Base-by-base conservation (phyloP, 2,329 filamentous ascomycete species). In the Zymoseptoria pseudotritici region DNA sequence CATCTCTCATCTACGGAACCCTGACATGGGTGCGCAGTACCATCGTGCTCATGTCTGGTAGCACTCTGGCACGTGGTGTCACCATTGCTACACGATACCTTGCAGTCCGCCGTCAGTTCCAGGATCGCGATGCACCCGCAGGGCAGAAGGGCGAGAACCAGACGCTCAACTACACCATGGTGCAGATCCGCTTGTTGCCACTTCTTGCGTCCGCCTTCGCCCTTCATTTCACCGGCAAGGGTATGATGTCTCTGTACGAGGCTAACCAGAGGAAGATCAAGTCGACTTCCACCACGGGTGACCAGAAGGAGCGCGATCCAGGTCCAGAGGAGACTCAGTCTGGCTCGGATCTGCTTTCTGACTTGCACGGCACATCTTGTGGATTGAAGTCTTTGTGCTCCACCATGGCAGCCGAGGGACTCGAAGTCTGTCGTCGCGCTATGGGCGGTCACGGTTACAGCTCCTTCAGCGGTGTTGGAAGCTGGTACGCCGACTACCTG, bases 101-200 rank as follows among this genome's bases (percentile, higher is more conserved):
- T 61, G 83, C 88, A 2, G 84, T 91, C 4, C 82, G 88, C 55
- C 81, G 87, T n/a, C 88, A 91, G 70, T 91, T 91, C 78, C 86
- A 89, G 72, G 88, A 91, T 66, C 82, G 84, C 4, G 88, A 91
- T 73, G 83, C 85, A 5, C 79, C 80, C 26, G 78, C 81, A 46
- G 78, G 77, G 49, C 78, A 81, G 62, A 72, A 76, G 22, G 83
- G 82, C 4, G 89, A 91, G 76, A 90, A 86, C 71, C 86, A 87
- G 67, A 89, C 91, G 1, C 78, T 91, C 26, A 88, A 91, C 77
- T 91, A 91, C 75, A 89, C 87, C 63, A 91, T 90, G 84, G 88
- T 91, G 7, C 88, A 91, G 72, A 83, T 88, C 69, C 83, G 89
- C 54, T 78, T 91, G 2, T 77, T 91, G 21, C 87, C 89, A 1